Base-by-base conservation (phyloP, 805 yeast genomes). In the Myxozyma geophila region DNA sequence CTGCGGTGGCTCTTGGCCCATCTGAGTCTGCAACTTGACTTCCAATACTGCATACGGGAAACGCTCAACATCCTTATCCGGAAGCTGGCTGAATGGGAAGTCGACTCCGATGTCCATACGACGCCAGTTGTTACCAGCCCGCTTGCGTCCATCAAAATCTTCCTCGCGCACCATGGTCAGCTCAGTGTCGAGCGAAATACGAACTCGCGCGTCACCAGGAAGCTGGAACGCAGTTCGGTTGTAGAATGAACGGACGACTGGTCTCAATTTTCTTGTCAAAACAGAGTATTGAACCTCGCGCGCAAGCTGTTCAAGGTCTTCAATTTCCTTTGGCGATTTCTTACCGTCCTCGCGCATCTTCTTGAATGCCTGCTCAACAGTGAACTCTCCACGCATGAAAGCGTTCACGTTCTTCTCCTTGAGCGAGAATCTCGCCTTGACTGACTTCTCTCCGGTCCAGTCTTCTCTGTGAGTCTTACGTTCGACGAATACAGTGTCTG, bases 391-490 rank as follows among this genome's bases (percentile, higher is more conserved):
- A 41, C 79, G 78, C 79, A 93, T 76, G 75, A 91, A 95, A 56
- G 86, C 85, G 74, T 95, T 95, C 56, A 93, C 92, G 73, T 91
- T 84, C 75, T 88, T 90, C 76, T 95, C 99, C 76, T 92, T 95
- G 70, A 95, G 79, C 21, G 93, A 87, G 78, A 95, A 95, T 76
- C 99, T 85, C 5, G 98, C 98, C 78, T 95, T 95, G 69, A 95
- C 99, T n/a, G 97, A 90, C 78, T 93, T 93, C 77, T 95, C 99
- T 71, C 99, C 99, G 2, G 99, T 95, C 99, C 99, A 93, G 80
- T 95, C 99, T 77, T 95, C 99, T 77, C 99, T 85, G 75, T 95
- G 99, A 6, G 99, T 95, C 77, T 95, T 95, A 77, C 99, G 85
- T 79, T 95, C 99, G 54, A 93, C 96, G 68, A 95, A 95, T 60